phyloP scores from a whole-genome alignment of 495 filamentous ascomycete genomes.

The Podospora pseudoanserina region DNA sequence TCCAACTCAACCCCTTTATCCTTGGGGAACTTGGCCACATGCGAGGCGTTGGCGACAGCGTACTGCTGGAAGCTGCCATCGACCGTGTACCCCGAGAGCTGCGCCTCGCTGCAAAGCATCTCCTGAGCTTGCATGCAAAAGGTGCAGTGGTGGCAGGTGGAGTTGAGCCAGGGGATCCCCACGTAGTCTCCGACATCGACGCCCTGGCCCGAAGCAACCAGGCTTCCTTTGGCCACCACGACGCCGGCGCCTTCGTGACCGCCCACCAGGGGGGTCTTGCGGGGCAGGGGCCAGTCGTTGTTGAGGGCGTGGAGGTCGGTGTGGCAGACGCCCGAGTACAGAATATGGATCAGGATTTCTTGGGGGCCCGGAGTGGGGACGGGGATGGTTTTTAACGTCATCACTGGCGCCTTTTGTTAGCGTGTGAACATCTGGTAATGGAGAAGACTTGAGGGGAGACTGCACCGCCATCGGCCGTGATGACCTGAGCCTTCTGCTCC shows the following conservation, averaged over 20 bases:
- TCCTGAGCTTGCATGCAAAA: slow-evolving; percentile 67
- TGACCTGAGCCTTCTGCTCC: slow-evolving; percentile 79
- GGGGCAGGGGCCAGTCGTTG: slow-evolving; percentile 76
- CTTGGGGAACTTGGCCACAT: slow-evolving; percentile 72
- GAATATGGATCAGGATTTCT: slow-evolving; percentile 82
- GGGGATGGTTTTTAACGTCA: slow-evolving; percentile 67
- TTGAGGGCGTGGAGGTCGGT: slow-evolving; percentile 79
- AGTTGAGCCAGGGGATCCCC: slow-evolving; percentile 88
- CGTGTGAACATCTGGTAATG: no score
- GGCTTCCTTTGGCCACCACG: slow-evolving; percentile 69
- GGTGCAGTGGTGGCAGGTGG: slow-evolving; percentile 68
- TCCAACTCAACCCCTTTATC: slow-evolving; percentile 58
- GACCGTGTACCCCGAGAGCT: slow-evolving; percentile 80
- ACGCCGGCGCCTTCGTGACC: slow-evolving; percentile 89
- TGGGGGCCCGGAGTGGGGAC: slow-evolving; percentile 72
- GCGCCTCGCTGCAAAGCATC: slow-evolving; percentile 65
- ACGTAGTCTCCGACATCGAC: slow-evolving; percentile 73
- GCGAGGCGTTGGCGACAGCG: slow-evolving; percentile 72
- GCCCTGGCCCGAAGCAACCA: slow-evolving; percentile 52
- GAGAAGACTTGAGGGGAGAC: not conserved
- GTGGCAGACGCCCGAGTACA: slow-evolving; percentile 88
- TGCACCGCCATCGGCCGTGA: slow-evolving; percentile 66
- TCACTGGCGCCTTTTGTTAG: slow-evolving; percentile 41
- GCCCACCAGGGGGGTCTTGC: slow-evolving; percentile 77
- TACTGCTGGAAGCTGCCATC: slow-evolving; percentile 92